These are phyloP conservation scores for Termitomyces eurrhizus DNA, from an alignment of 768 basidiomycete genomes.

Conservation along the genomic window DNA sequence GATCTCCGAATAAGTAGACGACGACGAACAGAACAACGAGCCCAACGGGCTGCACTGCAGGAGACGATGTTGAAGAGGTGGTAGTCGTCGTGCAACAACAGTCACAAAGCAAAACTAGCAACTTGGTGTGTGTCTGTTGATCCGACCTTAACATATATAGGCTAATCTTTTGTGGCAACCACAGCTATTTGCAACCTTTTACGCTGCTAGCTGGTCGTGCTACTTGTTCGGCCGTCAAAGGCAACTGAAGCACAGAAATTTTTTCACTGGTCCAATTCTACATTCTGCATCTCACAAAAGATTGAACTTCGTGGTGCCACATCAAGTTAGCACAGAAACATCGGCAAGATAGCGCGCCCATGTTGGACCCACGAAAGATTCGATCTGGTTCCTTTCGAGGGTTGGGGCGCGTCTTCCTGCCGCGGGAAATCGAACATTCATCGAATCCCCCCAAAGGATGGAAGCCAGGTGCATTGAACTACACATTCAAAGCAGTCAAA, in stretches of 20 bases:
- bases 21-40: slow-evolving; percentile 8
- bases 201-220: background rate
- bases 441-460: too few relatives aligned
- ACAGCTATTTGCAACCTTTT: too few relatives aligned
- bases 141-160: slow-evolving; percentile 16
- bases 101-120: slow-evolving; percentile 12
- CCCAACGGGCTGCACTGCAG: background rate
- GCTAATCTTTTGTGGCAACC: too few relatives aligned
- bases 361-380: background rate
- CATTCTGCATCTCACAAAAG: background rate
- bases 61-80: background rate
- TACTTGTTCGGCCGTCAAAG: background rate
- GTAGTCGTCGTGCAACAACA: slow-evolving; percentile 7
- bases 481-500: too few relatives aligned
- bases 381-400: background rate
- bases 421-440: background rate
- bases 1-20: slow-evolving; percentile 13
- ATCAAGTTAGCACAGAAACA: too few relatives aligned
- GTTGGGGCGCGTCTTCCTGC: background rate
- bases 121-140: slow-evolving; percentile 17
- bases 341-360: background rate
- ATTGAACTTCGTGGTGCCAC: background rate
- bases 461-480: too few relatives aligned
- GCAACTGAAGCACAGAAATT: too few relatives aligned
- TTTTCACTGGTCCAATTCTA: too few relatives aligned